Evolutionary conservation across 2,329 filamentous ascomycete genomes (phyloP), one percentile per base, ranked within the genome.

Genomic region (Colletotrichum neosansevieriae): DNA sequence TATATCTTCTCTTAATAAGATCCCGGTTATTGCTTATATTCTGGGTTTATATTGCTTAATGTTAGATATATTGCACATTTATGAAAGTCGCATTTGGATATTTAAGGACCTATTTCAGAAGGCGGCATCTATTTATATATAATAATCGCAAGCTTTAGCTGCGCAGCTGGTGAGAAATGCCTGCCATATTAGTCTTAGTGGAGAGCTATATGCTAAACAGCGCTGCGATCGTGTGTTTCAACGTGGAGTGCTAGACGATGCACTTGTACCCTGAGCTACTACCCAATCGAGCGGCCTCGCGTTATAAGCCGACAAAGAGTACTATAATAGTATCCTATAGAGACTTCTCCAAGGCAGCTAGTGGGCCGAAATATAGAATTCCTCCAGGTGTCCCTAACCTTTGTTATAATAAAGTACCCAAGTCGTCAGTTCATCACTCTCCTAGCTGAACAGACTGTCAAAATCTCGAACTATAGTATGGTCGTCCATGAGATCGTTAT

Each of bases 311-410:
- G n/a, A 61, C 4, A 61, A 17, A 34, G 9, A 61, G 13, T 61
- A 34, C 24, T 61, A n/a, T 11, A 61, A 6, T n/a, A n/a, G 38
- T 19, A 53, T 61, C 10, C 3, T 29, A 9, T 45, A 51, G 19
- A 9, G n/a, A 32, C n/a, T 34, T 34, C 44, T 36, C 38, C n/a
- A 61, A 24, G 36, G 38, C 47, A 61, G n/a, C 13, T 24, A 6
- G 47, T 61, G 21, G 38, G 36, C 15, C 7, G 5, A 9, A 32
- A 60, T 60, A 15, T 60, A 24, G 12, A 50, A 51, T 17, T 61
- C 5, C 36, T 61, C n/a, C 5, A 61, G 24, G 38, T 29, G 10
- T 11, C 47, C 49, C 44, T 42, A 24, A 24, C 58, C 47, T 19
- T 61, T 42, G 7, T 51, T 19, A 9, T 60, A 51, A 38, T 60